Evolutionary conservation across 148 eudicot species (phyloP).

Genomic region (Salicornia ramosissima): DNA sequence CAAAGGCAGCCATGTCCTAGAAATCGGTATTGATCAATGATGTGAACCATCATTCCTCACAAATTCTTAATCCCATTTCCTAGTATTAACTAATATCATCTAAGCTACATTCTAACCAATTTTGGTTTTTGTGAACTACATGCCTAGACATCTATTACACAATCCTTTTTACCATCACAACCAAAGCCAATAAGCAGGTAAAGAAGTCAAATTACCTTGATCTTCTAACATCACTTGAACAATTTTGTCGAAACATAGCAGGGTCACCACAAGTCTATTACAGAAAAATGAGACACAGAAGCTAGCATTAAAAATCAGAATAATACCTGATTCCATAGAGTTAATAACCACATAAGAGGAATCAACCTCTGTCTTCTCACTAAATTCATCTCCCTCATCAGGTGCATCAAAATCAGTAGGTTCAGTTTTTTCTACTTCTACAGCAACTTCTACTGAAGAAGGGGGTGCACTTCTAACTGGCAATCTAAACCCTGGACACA

Average conservation of each 20-base stretch:
- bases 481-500: conserved; percentile 43
- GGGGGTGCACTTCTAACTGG: conserved; percentile 40
- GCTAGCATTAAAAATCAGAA: background rate
- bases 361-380: conserved; percentile 32
- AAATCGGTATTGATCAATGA: background rate
- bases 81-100: no score
- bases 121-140: background rate
- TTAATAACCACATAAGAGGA: conserved; percentile 28
- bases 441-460: conserved; percentile 27
- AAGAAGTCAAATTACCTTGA: background rate
- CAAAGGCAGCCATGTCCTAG: no score
- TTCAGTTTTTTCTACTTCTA: conserved; percentile 21
- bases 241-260: background rate
- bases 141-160: background rate
- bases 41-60: background rate
- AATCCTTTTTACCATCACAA: background rate
- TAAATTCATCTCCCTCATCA: conserved; percentile 19
- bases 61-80: background rate
- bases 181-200: no score
- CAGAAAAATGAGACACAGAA: background rate
- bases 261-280: background rate
- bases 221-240: background rate
- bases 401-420: conserved; percentile 27
- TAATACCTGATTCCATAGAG: conserved; percentile 38
- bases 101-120: background rate